Percentiles rank a stretch among this genome's conserved stretches.
Evolutionary conservation across 176 grass and related monocot species (phyloP).

Genomic region (Bonia amplexicaulis): DNA sequence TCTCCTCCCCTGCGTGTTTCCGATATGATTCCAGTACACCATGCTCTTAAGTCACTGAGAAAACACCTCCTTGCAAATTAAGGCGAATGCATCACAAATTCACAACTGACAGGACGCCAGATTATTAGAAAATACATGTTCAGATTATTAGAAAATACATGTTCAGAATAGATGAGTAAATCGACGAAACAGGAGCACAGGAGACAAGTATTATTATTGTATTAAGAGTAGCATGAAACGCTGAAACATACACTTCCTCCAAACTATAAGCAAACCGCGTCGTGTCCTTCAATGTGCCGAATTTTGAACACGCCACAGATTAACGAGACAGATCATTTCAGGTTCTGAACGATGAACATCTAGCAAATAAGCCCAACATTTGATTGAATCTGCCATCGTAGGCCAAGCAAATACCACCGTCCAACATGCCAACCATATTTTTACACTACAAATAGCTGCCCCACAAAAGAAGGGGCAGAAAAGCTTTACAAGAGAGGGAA

Average conservation of each 20-base stretch:
- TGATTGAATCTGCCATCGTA: slow-evolving; percentile 5
- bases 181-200: background rate
- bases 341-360: background rate
- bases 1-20: too few species aligned
- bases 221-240: background rate
- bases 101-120: too few species aligned
- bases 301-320: background rate
- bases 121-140: too few species aligned
- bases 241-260: too few species aligned
- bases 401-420: slow-evolving; percentile 35
- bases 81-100: too few species aligned
- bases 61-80: too few species aligned
- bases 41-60: too few species aligned
- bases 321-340: background rate
- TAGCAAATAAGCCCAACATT: background rate
- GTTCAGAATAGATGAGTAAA: background rate
- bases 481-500: slow-evolving; percentile 53
- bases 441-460: slow-evolving; percentile 46
- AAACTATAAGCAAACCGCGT: background rate
- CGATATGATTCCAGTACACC: too few species aligned
- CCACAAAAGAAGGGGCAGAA: slow-evolving; percentile 4
- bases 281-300: background rate
- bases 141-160: background rate
- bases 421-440: slow-evolving; percentile 43
- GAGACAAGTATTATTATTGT: background rate